Percentiles rank a stretch among this genome's conserved stretches.
These are phyloP conservation scores for Pseudogymnoascus sp. DNA, from an alignment of 2,329 filamentous ascomycete genomes.

Conservation along the genomic window DNA sequence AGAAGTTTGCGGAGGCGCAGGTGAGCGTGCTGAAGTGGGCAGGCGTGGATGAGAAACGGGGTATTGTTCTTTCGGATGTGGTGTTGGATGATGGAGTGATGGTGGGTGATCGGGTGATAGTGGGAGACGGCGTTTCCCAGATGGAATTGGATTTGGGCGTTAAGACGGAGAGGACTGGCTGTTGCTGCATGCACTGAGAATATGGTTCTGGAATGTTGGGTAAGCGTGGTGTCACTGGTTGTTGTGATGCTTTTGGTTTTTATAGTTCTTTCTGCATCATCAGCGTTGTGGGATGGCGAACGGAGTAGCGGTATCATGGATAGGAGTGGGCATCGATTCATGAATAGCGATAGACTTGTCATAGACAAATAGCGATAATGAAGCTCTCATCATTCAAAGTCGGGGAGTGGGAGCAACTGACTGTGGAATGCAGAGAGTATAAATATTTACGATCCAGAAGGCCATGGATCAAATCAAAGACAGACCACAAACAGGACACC, in stretches of 20 bases:
- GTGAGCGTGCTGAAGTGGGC: background rate
- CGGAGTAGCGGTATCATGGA: background rate
- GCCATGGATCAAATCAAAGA: background rate
- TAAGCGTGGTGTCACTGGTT: background rate
- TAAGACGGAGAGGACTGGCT: too few species aligned
- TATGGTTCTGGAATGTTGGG: background rate
- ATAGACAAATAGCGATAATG: background rate
- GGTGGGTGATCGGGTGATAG: too few species aligned
- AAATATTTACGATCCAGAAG: background rate
- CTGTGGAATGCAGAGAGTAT: background rate
- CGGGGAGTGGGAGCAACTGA: background rate
- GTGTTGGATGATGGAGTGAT: too few species aligned
- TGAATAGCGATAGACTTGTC: background rate
- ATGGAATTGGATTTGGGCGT: too few species aligned
- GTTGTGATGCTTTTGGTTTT: too few species aligned
- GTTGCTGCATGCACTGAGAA: background rate
- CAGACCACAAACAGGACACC: background rate
- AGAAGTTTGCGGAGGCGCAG: background rate
- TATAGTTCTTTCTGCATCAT: background rate
- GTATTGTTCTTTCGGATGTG: background rate
- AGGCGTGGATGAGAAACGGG: background rate
- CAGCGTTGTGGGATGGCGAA: background rate
- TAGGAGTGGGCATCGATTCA: background rate
- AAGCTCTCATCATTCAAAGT: background rate
- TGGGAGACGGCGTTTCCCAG: too few species aligned